Percentiles rank a stretch among this genome's conserved stretches.
Conservation (phyloP, 257 asterid genomes). For the Lavandula angustifolia region DNA sequence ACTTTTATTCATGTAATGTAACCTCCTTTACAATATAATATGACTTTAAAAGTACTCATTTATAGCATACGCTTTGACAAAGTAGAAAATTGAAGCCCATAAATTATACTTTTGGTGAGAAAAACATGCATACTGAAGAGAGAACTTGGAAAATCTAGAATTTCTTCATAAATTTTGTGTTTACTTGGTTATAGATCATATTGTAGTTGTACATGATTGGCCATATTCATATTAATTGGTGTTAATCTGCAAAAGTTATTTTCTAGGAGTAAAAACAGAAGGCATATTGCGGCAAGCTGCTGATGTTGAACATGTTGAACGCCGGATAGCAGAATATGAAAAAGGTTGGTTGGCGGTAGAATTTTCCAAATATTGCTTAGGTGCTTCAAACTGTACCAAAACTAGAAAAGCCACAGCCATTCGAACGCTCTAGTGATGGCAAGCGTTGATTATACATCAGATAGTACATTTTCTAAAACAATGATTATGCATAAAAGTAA, state of each 20-base stretch:
- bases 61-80: not conserved
- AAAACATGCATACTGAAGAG: not conserved
- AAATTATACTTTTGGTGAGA: not conserved
- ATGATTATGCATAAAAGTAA: constrained; percentile 23
- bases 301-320: constrained; percentile 93
- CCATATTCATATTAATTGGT: constrained; percentile 27
- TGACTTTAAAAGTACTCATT: not conserved
- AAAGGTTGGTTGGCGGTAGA: constrained; percentile 54
- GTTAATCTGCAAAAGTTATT: constrained; percentile 32
- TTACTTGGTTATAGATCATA: constrained; percentile 18
- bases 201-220: not conserved
- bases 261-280: constrained; percentile 80
- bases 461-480: constrained; percentile 11
- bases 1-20: constrained; percentile 19
- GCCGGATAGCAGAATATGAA: constrained; percentile 87
- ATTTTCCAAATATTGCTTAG: too few species aligned
- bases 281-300: constrained; percentile 99
- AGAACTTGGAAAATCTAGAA: too few species aligned
- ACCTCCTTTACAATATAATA: constrained; percentile 6
- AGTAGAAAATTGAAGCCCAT: not conserved
- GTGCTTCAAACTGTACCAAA: too few species aligned
- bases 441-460: not conserved
- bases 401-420: not conserved
- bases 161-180: not conserved
- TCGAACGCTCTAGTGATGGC: not conserved